Base-by-base conservation (phyloP, 176 grass and related monocot species). In the Coix lacrymajobi region DNA sequence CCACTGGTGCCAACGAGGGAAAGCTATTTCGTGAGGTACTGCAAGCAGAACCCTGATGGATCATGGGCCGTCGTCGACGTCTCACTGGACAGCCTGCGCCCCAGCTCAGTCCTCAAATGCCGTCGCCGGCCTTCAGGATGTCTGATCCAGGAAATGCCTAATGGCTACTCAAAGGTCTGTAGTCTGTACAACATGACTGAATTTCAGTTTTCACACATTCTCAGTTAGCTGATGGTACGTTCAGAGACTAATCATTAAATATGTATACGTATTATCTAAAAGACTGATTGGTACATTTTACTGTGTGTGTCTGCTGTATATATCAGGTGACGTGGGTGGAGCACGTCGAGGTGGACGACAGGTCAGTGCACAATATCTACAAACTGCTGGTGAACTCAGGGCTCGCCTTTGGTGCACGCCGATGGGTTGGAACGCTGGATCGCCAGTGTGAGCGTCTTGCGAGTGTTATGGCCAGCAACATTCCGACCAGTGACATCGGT, bases 101-200 rank as follows among this genome's bases (percentile, higher is more conserved):
- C 89, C 1, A 86, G 84, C 43, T 83, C 91, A 0, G 85, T 89
- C 12, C 38, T 89, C 61, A 87, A 87, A 20, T 96, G 91, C 44
- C 75, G 91, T 0, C 87, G 97, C 68, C 54, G 97, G 60, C 93
- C 97, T 0, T 99, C 97, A 0, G 97, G 97, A 36, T 99, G 97
- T 66, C 78, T 99, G 44, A 99, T 99, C 74, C 93, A 94, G 76
- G 97, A 99, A 85, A 92, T 96, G 85, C 97, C 97, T 9, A 99
- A 99, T 69, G 97, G 97, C 25, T 96, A 99, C 77, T 99, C 97
- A 3, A 96, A 99, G 91, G 57, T 61, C 10, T 28, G 24, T 13
- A 11, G 4, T 25, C 22, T 12, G 93, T 52, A 6, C 10, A 4
- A 6, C 10, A 4, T 48, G 26, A 14, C 20, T 6, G 1, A 31